A percentile compares a stretch with the other conserved stretches of the same genome.
phyloP scores from a whole-genome alignment of 179 eudicot genomes.

The Drosera spatulata region DNA sequence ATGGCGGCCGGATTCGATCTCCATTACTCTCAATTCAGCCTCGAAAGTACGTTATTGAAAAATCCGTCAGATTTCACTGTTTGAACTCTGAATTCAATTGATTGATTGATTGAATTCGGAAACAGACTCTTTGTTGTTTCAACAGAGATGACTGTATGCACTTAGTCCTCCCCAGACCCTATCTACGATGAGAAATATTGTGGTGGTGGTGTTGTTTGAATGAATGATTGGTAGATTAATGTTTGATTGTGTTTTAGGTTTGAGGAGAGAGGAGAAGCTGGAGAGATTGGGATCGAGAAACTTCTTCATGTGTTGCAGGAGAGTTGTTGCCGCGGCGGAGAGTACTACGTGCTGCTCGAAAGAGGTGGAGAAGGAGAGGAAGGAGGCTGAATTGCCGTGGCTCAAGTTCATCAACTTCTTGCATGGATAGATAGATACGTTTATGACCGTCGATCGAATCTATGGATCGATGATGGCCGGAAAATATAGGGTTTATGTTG shows the following conservation, averaged over 20 bases:
- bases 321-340: too few relatives aligned
- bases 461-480: too few relatives aligned
- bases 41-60: conserved; percentile 36
- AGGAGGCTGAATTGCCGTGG: too few relatives aligned
- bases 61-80: neutral
- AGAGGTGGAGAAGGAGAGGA: too few relatives aligned
- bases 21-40: conserved; percentile 78
- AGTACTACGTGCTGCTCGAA: too few relatives aligned
- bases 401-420: too few relatives aligned
- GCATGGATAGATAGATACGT: too few relatives aligned
- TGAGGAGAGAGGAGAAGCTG: conserved; percentile 38
- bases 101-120: neutral
- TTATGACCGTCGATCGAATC: too few relatives aligned
- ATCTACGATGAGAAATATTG: too few relatives aligned
- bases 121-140: neutral
- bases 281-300: conserved; percentile 45
- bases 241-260: conserved; percentile 22
- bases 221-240: too few relatives aligned
- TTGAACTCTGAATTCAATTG: neutral
- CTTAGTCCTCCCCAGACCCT: too few relatives aligned
- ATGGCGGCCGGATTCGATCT: conserved; percentile 39
- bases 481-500: too few relatives aligned
- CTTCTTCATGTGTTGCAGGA: conserved; percentile 41
- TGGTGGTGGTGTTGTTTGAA: neutral
- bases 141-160: neutral